These are phyloP conservation scores for Cladosporium sp. DNA, from an alignment of 2,329 filamentous ascomycete species.

Conservation along the genomic window DNA sequence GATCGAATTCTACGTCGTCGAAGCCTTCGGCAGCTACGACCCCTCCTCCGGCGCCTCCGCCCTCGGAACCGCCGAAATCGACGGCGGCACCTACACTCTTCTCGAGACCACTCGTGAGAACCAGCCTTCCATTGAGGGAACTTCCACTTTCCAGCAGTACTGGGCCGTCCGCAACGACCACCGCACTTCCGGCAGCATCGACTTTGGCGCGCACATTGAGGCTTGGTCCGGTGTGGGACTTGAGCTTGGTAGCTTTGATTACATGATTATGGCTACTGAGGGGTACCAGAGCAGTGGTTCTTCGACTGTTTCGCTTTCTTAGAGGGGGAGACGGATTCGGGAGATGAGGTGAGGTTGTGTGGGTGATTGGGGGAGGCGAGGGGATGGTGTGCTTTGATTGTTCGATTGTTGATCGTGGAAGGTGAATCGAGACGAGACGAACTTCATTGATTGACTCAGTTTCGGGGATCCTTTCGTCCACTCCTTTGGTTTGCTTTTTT, in stretches of 20 bases:
- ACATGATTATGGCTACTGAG: conserved; percentile 42
- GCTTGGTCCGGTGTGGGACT: conserved; percentile 23
- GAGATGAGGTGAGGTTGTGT: neutral
- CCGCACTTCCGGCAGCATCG: conserved; percentile 27
- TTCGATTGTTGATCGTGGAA: neutral
- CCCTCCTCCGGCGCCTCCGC: conserved; percentile 49
- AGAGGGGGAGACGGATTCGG: neutral
- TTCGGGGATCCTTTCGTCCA: conserved; percentile 2
- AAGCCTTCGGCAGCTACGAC: conserved; percentile 44
- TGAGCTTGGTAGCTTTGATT: conserved; percentile 32
- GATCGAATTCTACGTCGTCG: conserved; percentile 55
- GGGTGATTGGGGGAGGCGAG: neutral
- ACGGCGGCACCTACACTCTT: conserved; percentile 51
- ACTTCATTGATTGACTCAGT: too few relatives aligned
- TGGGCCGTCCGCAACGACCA: conserved; percentile 37
- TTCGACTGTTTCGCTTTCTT: conserved; percentile 33
- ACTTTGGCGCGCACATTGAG: conserved; percentile 25
- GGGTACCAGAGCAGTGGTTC: conserved; percentile 40
- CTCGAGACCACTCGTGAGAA: conserved; percentile 42
- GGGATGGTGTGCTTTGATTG: neutral
- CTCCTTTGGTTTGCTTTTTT: conserved; percentile 6
- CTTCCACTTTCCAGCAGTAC: conserved; percentile 40
- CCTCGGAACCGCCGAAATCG: conserved; percentile 46
- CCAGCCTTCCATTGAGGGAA: conserved; percentile 38
- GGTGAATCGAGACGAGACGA: neutral